phyloP scores from a whole-genome alignment of 2,329 filamentous ascomycete species.

The Rosellinia necatrix region DNA sequence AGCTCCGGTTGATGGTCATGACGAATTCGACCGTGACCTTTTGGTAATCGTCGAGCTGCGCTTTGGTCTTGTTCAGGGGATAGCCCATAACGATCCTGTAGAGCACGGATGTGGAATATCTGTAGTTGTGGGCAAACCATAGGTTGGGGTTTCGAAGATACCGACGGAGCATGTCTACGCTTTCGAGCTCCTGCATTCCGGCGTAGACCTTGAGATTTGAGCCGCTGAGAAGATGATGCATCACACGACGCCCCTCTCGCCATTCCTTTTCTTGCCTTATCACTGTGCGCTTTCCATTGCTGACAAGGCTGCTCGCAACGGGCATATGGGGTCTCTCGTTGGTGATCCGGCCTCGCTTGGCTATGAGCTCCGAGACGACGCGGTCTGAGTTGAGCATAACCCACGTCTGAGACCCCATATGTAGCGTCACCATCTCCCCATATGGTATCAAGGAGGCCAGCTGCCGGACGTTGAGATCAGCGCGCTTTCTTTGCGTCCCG shows the following conservation, averaged over 20 bases:
- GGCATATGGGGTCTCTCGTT: slow-evolving; percentile 41
- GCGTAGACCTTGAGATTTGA: slow-evolving; percentile 38
- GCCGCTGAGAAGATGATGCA: slow-evolving; percentile 43
- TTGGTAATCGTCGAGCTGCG: slow-evolving; percentile 40
- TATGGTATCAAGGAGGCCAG: slow-evolving; percentile 19
- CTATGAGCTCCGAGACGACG: slow-evolving; percentile 42
- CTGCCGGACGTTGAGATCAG: background rate
- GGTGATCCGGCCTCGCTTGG: slow-evolving; percentile 40
- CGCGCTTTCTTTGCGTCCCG: background rate
- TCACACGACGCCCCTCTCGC: slow-evolving; percentile 42
- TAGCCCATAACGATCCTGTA: slow-evolving; percentile 42
- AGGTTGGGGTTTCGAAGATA: slow-evolving; percentile 38
- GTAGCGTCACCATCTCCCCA: slow-evolving; percentile 31
- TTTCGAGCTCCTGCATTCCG: slow-evolving; percentile 41
- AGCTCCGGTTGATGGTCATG: slow-evolving; percentile 32
- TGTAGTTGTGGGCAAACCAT: slow-evolving; percentile 43
- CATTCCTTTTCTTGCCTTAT: slow-evolving; percentile 32
- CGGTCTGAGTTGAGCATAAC: slow-evolving; percentile 42
- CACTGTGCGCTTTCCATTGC: slow-evolving; percentile 35
- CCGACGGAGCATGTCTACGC: slow-evolving; percentile 37
- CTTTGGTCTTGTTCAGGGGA: slow-evolving; percentile 33
- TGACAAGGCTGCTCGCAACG: slow-evolving; percentile 42
- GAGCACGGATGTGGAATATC: slow-evolving; percentile 43
- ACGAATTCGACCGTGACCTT: slow-evolving; percentile 39
- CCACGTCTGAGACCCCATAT: slow-evolving; percentile 39